Base-by-base conservation (phyloP, 1,139 yeast species). In the Suhomyces bribrorum region DNA sequence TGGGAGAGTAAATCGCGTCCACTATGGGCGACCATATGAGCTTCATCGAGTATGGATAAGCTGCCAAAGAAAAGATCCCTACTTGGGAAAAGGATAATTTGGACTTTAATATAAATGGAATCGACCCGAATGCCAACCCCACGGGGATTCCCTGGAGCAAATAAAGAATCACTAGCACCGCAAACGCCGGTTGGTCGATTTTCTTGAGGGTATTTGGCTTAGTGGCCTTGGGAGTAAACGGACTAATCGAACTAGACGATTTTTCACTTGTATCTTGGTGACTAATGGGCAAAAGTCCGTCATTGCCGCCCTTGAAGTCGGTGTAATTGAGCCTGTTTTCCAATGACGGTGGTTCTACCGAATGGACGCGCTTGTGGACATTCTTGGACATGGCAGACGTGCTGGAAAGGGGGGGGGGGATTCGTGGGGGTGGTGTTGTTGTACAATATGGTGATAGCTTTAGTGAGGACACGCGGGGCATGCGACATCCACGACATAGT, bases 21-120 rank as follows among this genome's bases (percentile, higher is more conserved):
- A 92, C 97, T 16, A 92, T 77, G 0, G 98, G 99, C 15, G 96
- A 86, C 98, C 98, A 92, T 32, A 92, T 63, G 41, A 92, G 73
- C 61, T 92, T 92, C 50, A 92, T 68, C 7, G 96, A 86, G 62
- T 92, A 92, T 1, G 99, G 98, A 56, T 92, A 94, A 5, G 96
- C 82, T 0, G 97, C 97, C 47, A 92, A 68, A 2, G 96, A 81
- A 59, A 94, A 94, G 4, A 90, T 59, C 0, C 97, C 98, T 8
- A 92, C 87, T 53, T 89, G 95, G 1, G 96, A 81, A 56, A 86
- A 92, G n/a, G 89, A 76, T 18, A 90, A 72, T 45, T 82, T 78
- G 8, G 92, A 77, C 59, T 92, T 92, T 42, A 94, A 69, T 24
- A 94, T 68, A 54, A 90, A 92, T 1, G 98, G 99, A n/a, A 92